Base-by-base conservation (phyloP, 495 filamentous ascomycete genomes). In the Annulohypoxylon moriforme region DNA sequence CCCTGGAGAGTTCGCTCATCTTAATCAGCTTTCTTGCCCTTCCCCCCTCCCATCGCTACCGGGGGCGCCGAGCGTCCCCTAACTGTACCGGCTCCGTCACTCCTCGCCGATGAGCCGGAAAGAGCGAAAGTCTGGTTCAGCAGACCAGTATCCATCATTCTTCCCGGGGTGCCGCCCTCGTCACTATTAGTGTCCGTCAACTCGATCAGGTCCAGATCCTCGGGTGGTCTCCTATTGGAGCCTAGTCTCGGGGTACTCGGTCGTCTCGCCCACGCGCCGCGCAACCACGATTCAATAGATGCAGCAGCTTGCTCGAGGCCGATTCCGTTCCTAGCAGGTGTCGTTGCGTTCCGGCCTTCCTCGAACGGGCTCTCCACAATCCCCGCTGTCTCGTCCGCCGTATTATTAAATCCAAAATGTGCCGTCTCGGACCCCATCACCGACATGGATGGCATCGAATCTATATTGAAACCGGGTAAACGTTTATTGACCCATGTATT, bases 261-360 rank as follows among this genome's bases (percentile, higher is more conserved):
- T 11, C 83, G 84, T 71, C 87, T 88, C 1, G 85, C 87, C 38
- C 91, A 92, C 60, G 95, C 87, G 68, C 91, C 93, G 46, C 94
- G 84, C 69, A 98, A 85, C 93, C 96, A 99, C 6, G 90, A 89
- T 78, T 98, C 95, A 29, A 99, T 87, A 11, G 90, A 91, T 11
- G 92, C 90, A 0, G 94, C 94, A 1, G 96, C 89, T 60, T 93
- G 92, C 72, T 97, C 94, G 5, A 98, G 79, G 5, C 80, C 83
- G 18, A 78, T 78, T 20, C 79, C 80, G 44, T 82, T 79, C 8
- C 70, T 60, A 31, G 72, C 73, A 31, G 76, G 65, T 8, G 79
- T 72, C 4, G 74, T 57, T 3, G 73, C 76, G 29, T 81, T 81
- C n/a, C 79, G 75, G 0, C 82, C 81, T 5, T 82, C 79, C 29